Percentiles rank a stretch among this genome's conserved stretches.
Evolutionary conservation across 2,329 filamentous ascomycete species (phyloP).

Genomic region (Cryphonectria radicalis): DNA sequence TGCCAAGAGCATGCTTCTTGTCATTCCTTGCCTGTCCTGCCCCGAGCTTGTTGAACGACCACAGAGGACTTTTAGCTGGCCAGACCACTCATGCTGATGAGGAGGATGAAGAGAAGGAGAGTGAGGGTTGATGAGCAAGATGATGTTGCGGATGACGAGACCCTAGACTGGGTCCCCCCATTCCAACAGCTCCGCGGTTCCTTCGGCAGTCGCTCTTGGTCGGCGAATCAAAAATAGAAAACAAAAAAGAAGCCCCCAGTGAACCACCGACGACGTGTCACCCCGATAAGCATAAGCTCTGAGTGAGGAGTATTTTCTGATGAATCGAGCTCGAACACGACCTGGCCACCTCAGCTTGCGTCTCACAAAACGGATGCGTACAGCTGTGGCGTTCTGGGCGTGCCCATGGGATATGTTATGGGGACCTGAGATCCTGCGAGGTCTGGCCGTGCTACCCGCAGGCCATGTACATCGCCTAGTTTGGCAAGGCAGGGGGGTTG

Average conservation of each 20-base stretch:
- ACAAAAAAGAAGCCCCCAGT: not conserved
- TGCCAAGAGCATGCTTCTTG: not conserved
- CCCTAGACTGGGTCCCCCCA: not conserved
- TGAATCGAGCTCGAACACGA: not conserved
- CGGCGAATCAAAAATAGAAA: not conserved
- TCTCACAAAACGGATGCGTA: not conserved
- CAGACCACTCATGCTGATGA: not conserved
- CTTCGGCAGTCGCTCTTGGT: not conserved
- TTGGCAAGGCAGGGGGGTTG: not conserved
- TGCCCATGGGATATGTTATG: not conserved
- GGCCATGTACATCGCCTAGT: not conserved
- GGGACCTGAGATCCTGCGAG: not conserved
- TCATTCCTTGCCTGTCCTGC: not conserved
- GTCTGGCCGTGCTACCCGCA: not conserved
- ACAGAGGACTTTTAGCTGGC: not conserved
- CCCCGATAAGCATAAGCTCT: not conserved
- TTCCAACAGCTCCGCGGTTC: not conserved
- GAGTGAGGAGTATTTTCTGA: not conserved
- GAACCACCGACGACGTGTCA: not conserved
- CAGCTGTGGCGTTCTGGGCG: not conserved
- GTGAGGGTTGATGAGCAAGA: not conserved
- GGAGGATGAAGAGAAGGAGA: not conserved
- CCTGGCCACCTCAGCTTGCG: not conserved
- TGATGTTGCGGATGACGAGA: not conserved
- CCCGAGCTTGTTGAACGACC: not conserved